Percentiles rank a stretch among this genome's conserved stretches.
Conservation (phyloP, 495 filamentous ascomycete genomes). For the Elasticomyces elasticus region DNA sequence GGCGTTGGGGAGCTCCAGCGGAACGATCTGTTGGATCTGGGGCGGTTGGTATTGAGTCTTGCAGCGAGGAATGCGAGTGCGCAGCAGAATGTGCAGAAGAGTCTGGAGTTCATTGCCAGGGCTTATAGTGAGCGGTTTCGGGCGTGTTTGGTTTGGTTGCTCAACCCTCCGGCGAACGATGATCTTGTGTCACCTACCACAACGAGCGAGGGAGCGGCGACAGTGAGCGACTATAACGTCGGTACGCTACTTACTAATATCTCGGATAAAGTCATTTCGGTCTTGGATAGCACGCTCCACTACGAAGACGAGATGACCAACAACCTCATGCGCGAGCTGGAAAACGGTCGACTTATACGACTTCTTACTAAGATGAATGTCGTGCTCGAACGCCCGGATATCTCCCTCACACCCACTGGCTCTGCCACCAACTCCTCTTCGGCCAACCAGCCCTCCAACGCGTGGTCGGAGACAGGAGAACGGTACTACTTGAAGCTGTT, state of each 20-base stretch:
- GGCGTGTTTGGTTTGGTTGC: constrained; percentile 67
- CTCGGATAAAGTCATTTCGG: constrained; percentile 56
- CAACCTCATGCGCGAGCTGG: constrained; percentile 68
- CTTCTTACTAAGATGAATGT: constrained; percentile 73
- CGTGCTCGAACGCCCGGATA: constrained; percentile 81
- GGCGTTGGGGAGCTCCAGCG: constrained; percentile 70
- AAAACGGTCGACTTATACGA: constrained; percentile 80
- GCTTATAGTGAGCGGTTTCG: constrained; percentile 64
- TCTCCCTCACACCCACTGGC: constrained; percentile 9
- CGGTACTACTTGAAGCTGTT: constrained; percentile 89
- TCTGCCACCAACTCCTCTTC: background rate
- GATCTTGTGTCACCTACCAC: background rate
- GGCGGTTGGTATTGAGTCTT: constrained; percentile 68
- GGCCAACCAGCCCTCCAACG: constrained; percentile 11
- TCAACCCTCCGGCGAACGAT: constrained; percentile 34
- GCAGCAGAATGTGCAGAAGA: constrained; percentile 46
- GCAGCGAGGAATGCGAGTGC: constrained; percentile 53
- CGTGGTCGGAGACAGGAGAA: constrained; percentile 81
- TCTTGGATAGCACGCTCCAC: constrained; percentile 65
- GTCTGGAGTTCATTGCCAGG: constrained; percentile 61
- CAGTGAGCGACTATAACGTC: constrained; percentile 49
- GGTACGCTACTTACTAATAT: constrained; percentile 70
- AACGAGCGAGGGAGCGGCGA: constrained; percentile 28
- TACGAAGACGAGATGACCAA: constrained; percentile 61
- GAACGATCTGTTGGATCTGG: constrained; percentile 79